Evolutionary conservation across 1,284 basidiomycete species (phyloP).

Genomic region (Grifola frondosa): DNA sequence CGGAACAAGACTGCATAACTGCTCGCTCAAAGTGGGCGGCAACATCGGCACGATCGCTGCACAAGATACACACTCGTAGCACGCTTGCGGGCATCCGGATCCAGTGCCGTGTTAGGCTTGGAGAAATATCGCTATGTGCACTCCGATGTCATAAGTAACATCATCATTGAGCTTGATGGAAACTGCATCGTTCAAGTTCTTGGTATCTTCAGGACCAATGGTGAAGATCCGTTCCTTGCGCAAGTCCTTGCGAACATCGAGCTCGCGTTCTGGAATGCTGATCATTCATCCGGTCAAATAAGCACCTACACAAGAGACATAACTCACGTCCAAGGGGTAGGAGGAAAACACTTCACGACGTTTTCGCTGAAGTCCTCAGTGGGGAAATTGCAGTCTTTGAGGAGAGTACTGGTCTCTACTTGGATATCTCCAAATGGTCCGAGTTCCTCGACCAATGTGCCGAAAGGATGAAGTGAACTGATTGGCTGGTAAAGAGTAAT

Average conservation of each 20-base stretch:
- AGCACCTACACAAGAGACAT: not conserved
- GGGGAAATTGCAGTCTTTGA: constrained; percentile 98
- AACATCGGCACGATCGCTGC: constrained; percentile 96
- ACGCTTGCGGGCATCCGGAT: constrained; percentile 94
- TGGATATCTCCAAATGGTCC: constrained; percentile 96
- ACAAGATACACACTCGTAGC: constrained; percentile 96
- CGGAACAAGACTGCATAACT: constrained; percentile 88
- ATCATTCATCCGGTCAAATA: constrained; percentile 12
- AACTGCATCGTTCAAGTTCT: constrained; percentile 92
- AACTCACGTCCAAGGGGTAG: constrained; percentile 86
- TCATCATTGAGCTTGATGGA: constrained; percentile 89
- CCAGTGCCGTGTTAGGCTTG: constrained; percentile 91
- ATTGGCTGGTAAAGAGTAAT: constrained; percentile 55
- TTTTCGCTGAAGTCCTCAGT: constrained; percentile 90
- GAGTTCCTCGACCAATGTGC: constrained; percentile 94
- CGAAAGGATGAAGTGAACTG: constrained; percentile 97
- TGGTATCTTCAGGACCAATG: constrained; percentile 86
- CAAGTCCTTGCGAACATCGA: constrained; percentile 83
- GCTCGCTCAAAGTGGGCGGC: constrained; percentile 85
- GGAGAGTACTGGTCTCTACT: constrained; percentile 92
- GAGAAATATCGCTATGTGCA: constrained; percentile 94
- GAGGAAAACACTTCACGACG: constrained; percentile 91
- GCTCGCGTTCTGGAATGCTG: constrained; percentile 88
- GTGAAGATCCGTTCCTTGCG: constrained; percentile 87
- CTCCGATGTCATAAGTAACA: constrained; percentile 85